These are phyloP conservation scores for Coffea canephora DNA, from an alignment of 257 asterid genomes.

Conservation along the genomic window DNA sequence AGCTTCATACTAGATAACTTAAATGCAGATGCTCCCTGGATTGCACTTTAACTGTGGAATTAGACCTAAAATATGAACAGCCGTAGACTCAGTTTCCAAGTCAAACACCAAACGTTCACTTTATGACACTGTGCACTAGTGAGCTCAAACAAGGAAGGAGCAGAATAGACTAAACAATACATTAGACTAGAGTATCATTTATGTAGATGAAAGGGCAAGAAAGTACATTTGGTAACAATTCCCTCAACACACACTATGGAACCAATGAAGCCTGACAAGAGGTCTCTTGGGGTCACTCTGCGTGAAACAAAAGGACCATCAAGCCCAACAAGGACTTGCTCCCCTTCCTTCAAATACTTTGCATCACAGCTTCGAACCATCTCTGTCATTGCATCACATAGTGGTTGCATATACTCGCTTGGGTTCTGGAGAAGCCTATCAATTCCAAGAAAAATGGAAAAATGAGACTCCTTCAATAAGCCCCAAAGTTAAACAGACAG, in stretches of 20 bases:
- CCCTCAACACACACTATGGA: slow-evolving; percentile 95
- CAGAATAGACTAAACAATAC: not conserved
- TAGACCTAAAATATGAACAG: not conserved
- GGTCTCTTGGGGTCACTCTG: slow-evolving; percentile 93
- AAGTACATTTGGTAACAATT: slow-evolving; percentile 81
- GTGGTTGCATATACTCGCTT: slow-evolving; percentile 88
- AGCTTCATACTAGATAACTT: not conserved
- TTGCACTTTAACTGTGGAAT: not conserved
- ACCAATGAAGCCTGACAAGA: slow-evolving; percentile 87
- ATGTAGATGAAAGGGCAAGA: not conserved
- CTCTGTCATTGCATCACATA: slow-evolving; percentile 80
- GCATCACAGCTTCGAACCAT: slow-evolving; percentile 55
- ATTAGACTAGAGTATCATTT: not conserved
- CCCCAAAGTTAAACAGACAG: not conserved
- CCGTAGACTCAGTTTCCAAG: not conserved
- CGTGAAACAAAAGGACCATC: slow-evolving; percentile 96
- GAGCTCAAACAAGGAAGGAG: not conserved
- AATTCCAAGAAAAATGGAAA: not conserved
- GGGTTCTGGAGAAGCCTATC: slow-evolving; percentile 83
- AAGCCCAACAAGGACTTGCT: slow-evolving; percentile 83
- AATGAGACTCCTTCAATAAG: not conserved
- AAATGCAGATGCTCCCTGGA: not conserved
- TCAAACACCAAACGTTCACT: not conserved
- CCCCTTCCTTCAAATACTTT: slow-evolving; percentile 90
- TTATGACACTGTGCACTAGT: not conserved